Conservation (phyloP, 2,329 filamentous ascomycete species). For the Thielaviopsis musarum region DNA sequence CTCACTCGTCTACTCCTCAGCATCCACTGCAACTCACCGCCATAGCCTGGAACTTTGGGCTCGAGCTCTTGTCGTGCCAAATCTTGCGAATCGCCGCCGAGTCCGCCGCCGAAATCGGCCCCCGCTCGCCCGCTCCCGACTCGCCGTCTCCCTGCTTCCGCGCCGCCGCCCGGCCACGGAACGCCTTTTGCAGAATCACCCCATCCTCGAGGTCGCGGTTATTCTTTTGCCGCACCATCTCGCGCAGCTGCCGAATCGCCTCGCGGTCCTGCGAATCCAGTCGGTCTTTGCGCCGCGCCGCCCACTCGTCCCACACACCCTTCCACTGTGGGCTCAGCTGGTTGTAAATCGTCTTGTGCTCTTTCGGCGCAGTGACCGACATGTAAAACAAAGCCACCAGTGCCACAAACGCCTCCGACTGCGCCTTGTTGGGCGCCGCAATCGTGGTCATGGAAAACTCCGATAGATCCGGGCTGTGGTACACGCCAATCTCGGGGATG, state of each 20-base stretch:
- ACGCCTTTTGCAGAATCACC: slow-evolving; percentile 61
- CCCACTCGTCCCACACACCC: slow-evolving; percentile 70
- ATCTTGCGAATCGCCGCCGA: slow-evolving; percentile 38
- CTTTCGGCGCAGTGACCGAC: slow-evolving; percentile 60
- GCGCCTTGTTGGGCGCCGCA: slow-evolving; percentile 56
- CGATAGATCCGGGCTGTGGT: slow-evolving; percentile 29
- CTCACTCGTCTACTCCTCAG: too few species aligned
- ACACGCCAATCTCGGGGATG: slow-evolving; percentile 19
- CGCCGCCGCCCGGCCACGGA: slow-evolving; percentile 40
- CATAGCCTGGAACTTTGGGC: slow-evolving; percentile 60
- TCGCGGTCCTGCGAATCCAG: slow-evolving; percentile 54
- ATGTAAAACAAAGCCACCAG: slow-evolving; percentile 69
- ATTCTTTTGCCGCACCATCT: slow-evolving; percentile 49
- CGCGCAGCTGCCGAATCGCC: slow-evolving; percentile 49
- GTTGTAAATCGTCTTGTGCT: slow-evolving; percentile 62
- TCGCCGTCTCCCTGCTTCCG: slow-evolving; percentile 29
- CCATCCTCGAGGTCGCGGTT: slow-evolving; percentile 57
- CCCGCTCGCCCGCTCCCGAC: slow-evolving; percentile 32
- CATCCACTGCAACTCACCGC: slow-evolving; percentile 28
- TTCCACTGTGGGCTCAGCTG: slow-evolving; percentile 67
- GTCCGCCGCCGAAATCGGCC: slow-evolving; percentile 22
- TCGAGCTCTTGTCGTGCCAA: slow-evolving; percentile 40
- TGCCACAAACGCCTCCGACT: slow-evolving; percentile 77
- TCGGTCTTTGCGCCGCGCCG: slow-evolving; percentile 50
- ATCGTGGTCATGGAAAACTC: slow-evolving; percentile 58